Evolutionary conservation across 345 rosid genomes (phyloP), one percentile per base, ranked within the genome.

Genomic region (Iberis pinnata): DNA sequence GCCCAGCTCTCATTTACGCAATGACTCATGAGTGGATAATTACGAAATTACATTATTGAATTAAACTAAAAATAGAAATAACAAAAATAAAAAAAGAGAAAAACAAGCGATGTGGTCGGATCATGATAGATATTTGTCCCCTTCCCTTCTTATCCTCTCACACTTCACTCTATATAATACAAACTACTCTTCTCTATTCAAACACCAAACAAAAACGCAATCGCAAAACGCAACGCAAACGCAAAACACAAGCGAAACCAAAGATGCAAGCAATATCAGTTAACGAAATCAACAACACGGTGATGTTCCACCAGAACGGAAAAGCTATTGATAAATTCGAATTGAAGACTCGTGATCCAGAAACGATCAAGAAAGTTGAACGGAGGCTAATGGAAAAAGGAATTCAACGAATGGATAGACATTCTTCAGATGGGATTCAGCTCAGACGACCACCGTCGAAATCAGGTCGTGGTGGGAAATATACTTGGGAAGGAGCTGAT

Each of bases 381-480:
- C 72, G 56, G 73, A 89, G 84, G 78, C 75, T 84, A 17, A 55
- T 41, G 69, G 82, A 82, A 46, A 84, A 86, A 64, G 97, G 94
- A 2, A 54, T 79, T 7, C 77, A 71, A 11, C 71, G 90, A 31
- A 72, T 80, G 95, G 97, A 89, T 3, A 71, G 95, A 3, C 97
- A 79, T 61, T 83, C 94, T 0, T 71, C 63, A 4, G 72, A 79
- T 33, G 97, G 97, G 8, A 39, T 60, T 0, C 76, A 86, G 6
- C 75, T 89, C 7, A 55, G 69, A 6, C 61, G 46, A 16, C 83
- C 73, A 1, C 83, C 96, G 1, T 73, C 87, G 0, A 89, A 86
- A 65, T 80, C 82, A 0, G 92, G 98, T 17, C 95, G 56, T 61
- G 92, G 94, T 0, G 96, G 98, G 5, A 89, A 89, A 72, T 89